These are phyloP conservation scores for Sordaria brevicollis DNA, from an alignment of 495 filamentous ascomycete genomes.

Conservation along the genomic window DNA sequence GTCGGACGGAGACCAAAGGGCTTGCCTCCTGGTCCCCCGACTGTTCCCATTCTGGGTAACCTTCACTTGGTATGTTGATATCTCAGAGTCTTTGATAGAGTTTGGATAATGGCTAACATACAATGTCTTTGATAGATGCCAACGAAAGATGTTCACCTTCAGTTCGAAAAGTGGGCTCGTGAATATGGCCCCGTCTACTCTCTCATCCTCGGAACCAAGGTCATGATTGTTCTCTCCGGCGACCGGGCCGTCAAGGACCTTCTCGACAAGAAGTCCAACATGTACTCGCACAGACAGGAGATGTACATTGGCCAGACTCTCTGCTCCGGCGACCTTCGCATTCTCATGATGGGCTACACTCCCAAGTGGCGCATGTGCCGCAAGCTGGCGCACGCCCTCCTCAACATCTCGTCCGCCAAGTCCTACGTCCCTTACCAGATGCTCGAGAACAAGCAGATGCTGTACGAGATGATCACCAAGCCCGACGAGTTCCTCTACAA, in stretches of 20 bases:
- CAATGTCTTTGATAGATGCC: conserved; percentile 17
- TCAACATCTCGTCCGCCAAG: conserved; percentile 31
- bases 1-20: conserved; percentile 20
- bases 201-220: conserved; percentile 30
- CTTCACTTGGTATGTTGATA: conserved; percentile 19
- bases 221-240: conserved; percentile 22
- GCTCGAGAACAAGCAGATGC: conserved; percentile 41
- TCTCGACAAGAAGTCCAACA: conserved; percentile 25
- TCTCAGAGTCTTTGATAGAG: neutral
- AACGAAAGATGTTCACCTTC: conserved; percentile 19
- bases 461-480: conserved; percentile 30
- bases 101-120: neutral
- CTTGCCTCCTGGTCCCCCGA: conserved; percentile 25
- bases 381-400: conserved; percentile 32
- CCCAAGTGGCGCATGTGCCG: conserved; percentile 32
- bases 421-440: conserved; percentile 42
- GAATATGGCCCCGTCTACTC: conserved; percentile 31
- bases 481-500: conserved; percentile 35
- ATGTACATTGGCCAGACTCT: conserved; percentile 27
- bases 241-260: conserved; percentile 30
- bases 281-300: conserved; percentile 28
- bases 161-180: conserved; percentile 29
- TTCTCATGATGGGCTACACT: conserved; percentile 29
- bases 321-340: conserved; percentile 20
- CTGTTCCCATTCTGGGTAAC: conserved; percentile 25